phyloP scores from a whole-genome alignment of 106 monocot species.

The Dioscorea dumetorum region DNA sequence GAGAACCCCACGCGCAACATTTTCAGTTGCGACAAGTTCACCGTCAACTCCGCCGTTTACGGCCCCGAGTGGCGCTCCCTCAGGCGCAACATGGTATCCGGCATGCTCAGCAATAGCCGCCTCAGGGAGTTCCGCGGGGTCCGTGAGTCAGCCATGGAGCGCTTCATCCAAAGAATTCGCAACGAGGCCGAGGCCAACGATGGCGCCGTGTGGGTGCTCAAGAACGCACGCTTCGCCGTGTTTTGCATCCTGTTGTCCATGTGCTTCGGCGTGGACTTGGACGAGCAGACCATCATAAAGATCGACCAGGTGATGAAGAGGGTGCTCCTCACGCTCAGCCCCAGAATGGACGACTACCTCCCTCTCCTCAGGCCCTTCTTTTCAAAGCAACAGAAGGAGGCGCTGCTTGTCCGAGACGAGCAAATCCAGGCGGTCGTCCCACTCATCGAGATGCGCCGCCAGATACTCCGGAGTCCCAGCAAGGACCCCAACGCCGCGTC shows the following conservation, averaged over 20 bases:
- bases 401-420: conserved; percentile 30
- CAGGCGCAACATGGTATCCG: conserved; percentile 92
- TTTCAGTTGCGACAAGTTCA: conserved; percentile 89
- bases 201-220: conserved; percentile 67
- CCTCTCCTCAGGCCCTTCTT: conserved; percentile 71
- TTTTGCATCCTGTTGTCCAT: conserved; percentile 81
- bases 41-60: conserved; percentile 84
- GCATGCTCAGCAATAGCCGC: conserved; percentile 67
- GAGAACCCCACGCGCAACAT: conserved; percentile 65
- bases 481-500: conserved; percentile 17
- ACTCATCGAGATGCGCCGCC: conserved; percentile 53
- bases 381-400: conserved; percentile 38
- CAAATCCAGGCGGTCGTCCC: conserved; percentile 45
- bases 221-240: conserved; percentile 84
- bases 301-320: conserved; percentile 66
- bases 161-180: conserved; percentile 52
- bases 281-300: conserved; percentile 41
- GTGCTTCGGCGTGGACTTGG: conserved; percentile 79
- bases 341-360: conserved; percentile 78
- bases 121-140: conserved; percentile 49
- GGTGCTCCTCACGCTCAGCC: conserved; percentile 54
- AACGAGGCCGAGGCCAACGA: conserved; percentile 46
- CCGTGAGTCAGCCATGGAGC: conserved; percentile 56
- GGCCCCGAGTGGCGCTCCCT: conserved; percentile 86
- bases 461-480: conserved; percentile 21